These are phyloP conservation scores for Neonectria faginata DNA, from an alignment of 2,329 filamentous ascomycete species.

Conservation along the genomic window DNA sequence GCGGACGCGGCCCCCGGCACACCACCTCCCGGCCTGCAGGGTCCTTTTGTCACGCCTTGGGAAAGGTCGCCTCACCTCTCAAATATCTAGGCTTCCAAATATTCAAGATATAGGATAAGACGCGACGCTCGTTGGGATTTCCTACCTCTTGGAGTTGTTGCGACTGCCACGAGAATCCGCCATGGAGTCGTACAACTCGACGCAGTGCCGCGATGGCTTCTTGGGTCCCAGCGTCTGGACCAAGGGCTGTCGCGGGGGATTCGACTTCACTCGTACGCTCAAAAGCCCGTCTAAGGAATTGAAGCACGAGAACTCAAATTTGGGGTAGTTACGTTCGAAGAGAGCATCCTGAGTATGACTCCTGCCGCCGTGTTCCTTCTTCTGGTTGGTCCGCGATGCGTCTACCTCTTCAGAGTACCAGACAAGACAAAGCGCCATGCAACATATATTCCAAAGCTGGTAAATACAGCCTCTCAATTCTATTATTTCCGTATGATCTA, in stretches of 20 bases:
- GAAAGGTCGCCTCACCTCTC: background rate
- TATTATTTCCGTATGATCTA: background rate
- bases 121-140: background rate
- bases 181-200: conserved; percentile 44
- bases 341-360: conserved; percentile 43
- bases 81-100: background rate
- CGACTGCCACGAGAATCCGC: background rate
- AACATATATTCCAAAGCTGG: conserved; percentile 47
- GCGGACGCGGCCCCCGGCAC: background rate
- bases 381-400: conserved; percentile 36
- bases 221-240: conserved; percentile 47
- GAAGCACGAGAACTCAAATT: conserved; percentile 23
- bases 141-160: background rate
- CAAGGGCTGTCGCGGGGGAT: conserved; percentile 48
- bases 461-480: conserved; percentile 7
- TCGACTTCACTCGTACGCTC: conserved; percentile 48
- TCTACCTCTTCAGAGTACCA: conserved; percentile 40
- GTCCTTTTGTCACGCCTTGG: conserved; percentile 1
- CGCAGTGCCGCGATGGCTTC: conserved; percentile 45
- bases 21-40: background rate
- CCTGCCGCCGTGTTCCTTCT: conserved; percentile 45
- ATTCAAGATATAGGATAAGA: background rate
- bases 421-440: conserved; percentile 43
- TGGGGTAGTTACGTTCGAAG: conserved; percentile 47
- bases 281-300: rapidly evolving